Evolutionary conservation across 2,329 filamentous ascomycete species (phyloP), one percentile per base, ranked within the genome.

Genomic region (Raffaelea ambrosiae): DNA sequence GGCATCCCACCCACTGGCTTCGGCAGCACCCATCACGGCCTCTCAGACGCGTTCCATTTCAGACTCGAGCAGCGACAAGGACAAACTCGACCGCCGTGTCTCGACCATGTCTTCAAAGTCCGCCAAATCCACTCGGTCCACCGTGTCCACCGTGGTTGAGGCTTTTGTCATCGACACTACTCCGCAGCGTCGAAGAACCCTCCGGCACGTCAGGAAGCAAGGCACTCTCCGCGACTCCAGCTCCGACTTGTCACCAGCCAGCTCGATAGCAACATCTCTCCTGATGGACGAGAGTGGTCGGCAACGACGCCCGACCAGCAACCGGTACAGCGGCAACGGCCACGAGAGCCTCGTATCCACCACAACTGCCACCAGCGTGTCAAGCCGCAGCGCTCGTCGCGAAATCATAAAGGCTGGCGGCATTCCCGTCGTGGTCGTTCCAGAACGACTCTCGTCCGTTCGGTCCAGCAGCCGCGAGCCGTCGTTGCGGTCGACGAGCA

Each of bases 341-440:
- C 61, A 65, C 29, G 71, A 75, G 4, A 80, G 74, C 48, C 61
- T 72, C 46, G 62, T 63, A 23, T 81, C 77, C 2, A 73, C 62
- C 35, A 62, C 63, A 3, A 76, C 76, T 0, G 54, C 61, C 21
- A 75, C 67, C 51, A 77, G 76, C 5, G 63, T 73, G 3, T 69
- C 72, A 1, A 81, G 74, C 53, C 66, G 67, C 8, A 77, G 69
- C 55, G 76, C 76, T 4, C 68, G 80, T n/a, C 71, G 73, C 16
- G 76, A 81, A 29, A 65, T 83, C 3, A 71, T 74, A 66, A 81
- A 74, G 53, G 74, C 63, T 46, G 80, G 79, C 8, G 77, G 68
- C 3, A 79, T 84, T 10, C 80, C 80, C 2, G 79, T 84, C 8
- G 70, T 82, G 7, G 69, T 84, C 19, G 73, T 84, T 44, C 80